Percentiles rank a stretch among this genome's conserved stretches.
These are phyloP conservation scores for Podospora fimiseda DNA, from an alignment of 495 filamentous ascomycete species.

Conservation along the genomic window DNA sequence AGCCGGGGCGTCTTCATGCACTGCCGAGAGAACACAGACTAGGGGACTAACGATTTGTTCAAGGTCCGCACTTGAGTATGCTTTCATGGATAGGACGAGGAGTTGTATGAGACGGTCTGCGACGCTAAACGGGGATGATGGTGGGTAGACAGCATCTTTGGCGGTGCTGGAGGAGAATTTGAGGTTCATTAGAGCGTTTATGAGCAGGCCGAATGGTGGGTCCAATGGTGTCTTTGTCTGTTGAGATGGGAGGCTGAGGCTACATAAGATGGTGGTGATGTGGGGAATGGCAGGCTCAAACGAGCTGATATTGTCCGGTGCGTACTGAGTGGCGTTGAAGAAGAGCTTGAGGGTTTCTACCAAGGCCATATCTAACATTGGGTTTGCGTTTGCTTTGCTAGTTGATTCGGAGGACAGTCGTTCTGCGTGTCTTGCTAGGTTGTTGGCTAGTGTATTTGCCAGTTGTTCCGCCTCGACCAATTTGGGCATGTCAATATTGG, in stretches of 20 bases:
- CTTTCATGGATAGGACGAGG: constrained; percentile 56
- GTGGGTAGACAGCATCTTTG: constrained; percentile 57
- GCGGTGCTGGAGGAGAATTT: constrained; percentile 47
- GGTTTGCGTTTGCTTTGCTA: constrained; percentile 34
- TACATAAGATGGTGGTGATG: constrained; percentile 64
- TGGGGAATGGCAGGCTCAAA: constrained; percentile 65
- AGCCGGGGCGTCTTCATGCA: constrained; percentile 68
- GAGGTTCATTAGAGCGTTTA: constrained; percentile 78
- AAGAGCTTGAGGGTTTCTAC: constrained; percentile 79
- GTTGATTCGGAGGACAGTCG: constrained; percentile 13
- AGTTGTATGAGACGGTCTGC: constrained; percentile 67
- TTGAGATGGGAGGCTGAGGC: constrained; percentile 25
- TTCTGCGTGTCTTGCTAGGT: constrained; percentile 60
- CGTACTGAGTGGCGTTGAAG: constrained; percentile 66
- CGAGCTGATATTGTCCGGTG: constrained; percentile 44
- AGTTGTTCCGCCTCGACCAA: constrained; percentile 67
- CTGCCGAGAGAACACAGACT: constrained; percentile 59
- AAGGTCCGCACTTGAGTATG: constrained; percentile 58
- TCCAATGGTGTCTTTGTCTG: constrained; percentile 34
- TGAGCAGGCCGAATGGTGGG: constrained; percentile 48
- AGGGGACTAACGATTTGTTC: constrained; percentile 65
- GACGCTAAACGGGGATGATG: constrained; percentile 52
- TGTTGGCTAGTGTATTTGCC: constrained; percentile 60
- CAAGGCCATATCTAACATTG: constrained; percentile 74
- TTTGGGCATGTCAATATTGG: constrained; percentile 57